Percentiles rank a stretch among this genome's conserved stretches.
These are phyloP conservation scores for Physcomitrium patens DNA, from an alignment of 225 moss, liverwort and hornwort genomes.

Conservation along the genomic window DNA sequence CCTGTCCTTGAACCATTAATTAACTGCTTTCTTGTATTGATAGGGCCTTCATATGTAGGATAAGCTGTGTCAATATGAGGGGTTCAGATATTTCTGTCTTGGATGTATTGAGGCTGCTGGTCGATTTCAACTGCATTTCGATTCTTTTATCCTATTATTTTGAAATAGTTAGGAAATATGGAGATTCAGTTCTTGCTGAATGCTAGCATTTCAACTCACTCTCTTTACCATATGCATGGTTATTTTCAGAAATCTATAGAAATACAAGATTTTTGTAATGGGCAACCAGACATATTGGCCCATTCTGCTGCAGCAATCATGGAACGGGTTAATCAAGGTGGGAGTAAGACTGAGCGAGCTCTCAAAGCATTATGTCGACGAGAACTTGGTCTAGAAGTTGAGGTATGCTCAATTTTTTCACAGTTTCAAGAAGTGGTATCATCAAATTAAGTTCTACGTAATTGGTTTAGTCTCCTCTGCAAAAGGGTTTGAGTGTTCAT, in stretches of 20 bases:
- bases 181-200: slow-evolving; percentile 3
- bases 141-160: slow-evolving; percentile 15
- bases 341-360: slow-evolving; percentile 65
- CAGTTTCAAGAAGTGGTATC: not conserved
- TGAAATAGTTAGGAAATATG: not conserved
- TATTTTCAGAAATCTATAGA: slow-evolving; percentile 58
- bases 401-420: slow-evolving; percentile 36
- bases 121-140: slow-evolving; percentile 3
- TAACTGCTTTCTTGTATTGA: slow-evolving; percentile 19
- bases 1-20: not conserved
- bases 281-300: slow-evolving; percentile 64
- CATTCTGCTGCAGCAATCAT: slow-evolving; percentile 61
- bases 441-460: not conserved
- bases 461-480: not conserved
- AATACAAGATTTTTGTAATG: slow-evolving; percentile 61
- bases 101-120: not conserved
- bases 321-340: slow-evolving; percentile 65
- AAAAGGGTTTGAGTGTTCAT: too few species aligned
- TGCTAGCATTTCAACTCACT: slow-evolving; percentile 10
- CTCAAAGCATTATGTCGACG: slow-evolving; percentile 67
- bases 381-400: slow-evolving; percentile 65
- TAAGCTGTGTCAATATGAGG: not conserved
- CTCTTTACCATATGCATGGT: slow-evolving; percentile 16
- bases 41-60: not conserved
- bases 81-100: not conserved